A percentile compares a stretch with the other conserved stretches of the same genome.
These are phyloP conservation scores for Coccomyxa sp. DNA, from an alignment of 139 green algal genomes.

Conservation along the genomic window DNA sequence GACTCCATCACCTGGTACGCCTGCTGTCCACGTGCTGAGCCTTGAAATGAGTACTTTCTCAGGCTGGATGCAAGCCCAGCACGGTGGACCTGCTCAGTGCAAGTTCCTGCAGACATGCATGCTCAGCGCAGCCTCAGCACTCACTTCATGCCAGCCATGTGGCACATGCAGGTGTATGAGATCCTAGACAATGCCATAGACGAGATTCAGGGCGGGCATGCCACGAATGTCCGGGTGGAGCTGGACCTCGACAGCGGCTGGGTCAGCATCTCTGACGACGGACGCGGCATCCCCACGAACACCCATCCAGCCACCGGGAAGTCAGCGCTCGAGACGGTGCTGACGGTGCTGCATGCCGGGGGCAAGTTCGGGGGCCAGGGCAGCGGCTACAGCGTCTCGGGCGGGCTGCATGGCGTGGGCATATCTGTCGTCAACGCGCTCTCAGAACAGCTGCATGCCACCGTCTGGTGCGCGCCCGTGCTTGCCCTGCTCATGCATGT, in stretches of 20 bases:
- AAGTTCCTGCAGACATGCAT: too few relatives aligned
- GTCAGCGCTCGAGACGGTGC: conserved; percentile 77
- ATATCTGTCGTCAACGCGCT: conserved; percentile 96
- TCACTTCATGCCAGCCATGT: background rate
- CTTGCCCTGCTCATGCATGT: too few relatives aligned
- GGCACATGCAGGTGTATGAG: conserved; percentile 79
- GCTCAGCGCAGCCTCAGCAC: background rate
- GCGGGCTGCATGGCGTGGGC: conserved; percentile 96
- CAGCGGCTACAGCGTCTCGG: conserved; percentile 80
- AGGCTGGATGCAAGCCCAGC: too few relatives aligned
- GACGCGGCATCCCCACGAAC: conserved; percentile 91
- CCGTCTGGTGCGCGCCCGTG: conserved; percentile 37
- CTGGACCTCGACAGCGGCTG: conserved; percentile 58
- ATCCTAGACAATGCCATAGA: conserved; percentile 97
- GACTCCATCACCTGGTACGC: conserved; percentile 89
- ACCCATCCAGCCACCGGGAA: conserved; percentile 83
- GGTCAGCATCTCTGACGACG: conserved; percentile 84
- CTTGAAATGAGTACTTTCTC: background rate
- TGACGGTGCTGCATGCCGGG: conserved; percentile 95
- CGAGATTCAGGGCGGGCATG: conserved; percentile 85
- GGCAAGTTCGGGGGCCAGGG: conserved; percentile 94
- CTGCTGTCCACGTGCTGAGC: too few relatives aligned
- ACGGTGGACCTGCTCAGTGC: too few relatives aligned
- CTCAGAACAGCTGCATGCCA: conserved; percentile 71
- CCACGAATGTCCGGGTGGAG: conserved; percentile 54